Base-by-base conservation (phyloP, 2,329 filamentous ascomycete species). In the Neurospora crassa region DNA sequence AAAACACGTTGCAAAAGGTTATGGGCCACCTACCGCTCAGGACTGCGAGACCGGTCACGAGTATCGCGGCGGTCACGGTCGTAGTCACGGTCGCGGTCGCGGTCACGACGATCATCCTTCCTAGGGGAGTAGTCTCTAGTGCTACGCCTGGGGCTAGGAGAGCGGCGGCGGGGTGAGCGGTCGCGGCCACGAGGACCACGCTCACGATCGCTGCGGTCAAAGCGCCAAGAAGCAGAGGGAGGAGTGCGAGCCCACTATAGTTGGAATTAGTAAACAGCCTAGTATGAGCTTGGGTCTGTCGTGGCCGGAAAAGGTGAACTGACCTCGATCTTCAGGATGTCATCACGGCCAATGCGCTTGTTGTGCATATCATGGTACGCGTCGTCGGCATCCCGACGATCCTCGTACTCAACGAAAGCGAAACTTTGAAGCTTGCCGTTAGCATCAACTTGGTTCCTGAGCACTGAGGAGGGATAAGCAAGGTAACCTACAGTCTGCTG, bases 361-460 rank as follows among this genome's bases (percentile, higher is more conserved):
- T 98, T 98, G 81, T 99, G 96, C 96, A 99, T 99, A 85, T 99
- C 96, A 82, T 99, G 93, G 81, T 99, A 99, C 68, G 96, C 96
- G 84, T 99, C 96, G 82, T 99, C 96, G 75, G 96, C 94, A 86
- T 99, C 96, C 77, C 96, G 94, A 78, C 95, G 93, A 82, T 94
- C 96, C 85, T 99, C 96, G 82, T 99, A 99, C 84, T 99, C 96
- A 75, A 99, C 96, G 81, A 99, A 99, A 45, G 96, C 96, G 82
- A 99, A 99, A 76, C 96, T 90, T 1, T 43, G 5, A 68, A 20
- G 24, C 18, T 68, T 43, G 37, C 14, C 34, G 71, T 75, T 72
- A 75, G 69, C 42, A 34, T 53, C 67, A 43, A 18, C 8, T 16
- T 14, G n/a, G 40, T 63, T 34, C 24, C 24, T 24, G 24, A 8